These are phyloP conservation scores for Talaromyces nanjingensis DNA, from an alignment of 495 filamentous ascomycete genomes.

Conservation along the genomic window DNA sequence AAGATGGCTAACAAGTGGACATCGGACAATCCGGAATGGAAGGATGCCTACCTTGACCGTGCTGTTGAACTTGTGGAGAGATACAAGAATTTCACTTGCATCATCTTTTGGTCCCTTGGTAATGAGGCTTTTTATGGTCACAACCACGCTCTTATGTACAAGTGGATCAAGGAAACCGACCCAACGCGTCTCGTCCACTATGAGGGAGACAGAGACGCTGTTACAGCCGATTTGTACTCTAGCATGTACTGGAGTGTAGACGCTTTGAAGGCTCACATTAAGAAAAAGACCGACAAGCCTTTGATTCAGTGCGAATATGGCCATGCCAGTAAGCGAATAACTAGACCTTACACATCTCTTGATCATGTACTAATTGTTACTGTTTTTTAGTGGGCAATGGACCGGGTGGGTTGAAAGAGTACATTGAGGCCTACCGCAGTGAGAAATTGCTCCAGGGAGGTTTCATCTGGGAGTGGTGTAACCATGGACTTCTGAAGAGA, in stretches of 20 bases:
- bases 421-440: background rate
- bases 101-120: background rate
- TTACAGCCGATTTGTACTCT: background rate
- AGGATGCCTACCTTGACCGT: background rate
- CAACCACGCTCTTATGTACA: background rate
- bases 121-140: background rate
- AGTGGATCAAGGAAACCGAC: background rate
- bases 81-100: constrained; percentile 1
- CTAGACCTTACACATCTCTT: background rate
- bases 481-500: background rate
- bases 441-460: background rate
- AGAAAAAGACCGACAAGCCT: background rate
- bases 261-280: background rate
- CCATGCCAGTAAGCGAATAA: background rate
- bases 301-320: background rate
- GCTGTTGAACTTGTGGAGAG: background rate
- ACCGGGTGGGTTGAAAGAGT: background rate
- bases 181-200: background rate
- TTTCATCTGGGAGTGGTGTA: constrained; percentile 1
- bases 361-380: background rate
- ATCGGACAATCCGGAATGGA: background rate
- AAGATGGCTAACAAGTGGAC: background rate
- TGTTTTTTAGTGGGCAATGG: background rate
- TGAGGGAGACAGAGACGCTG: background rate
- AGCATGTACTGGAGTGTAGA: background rate